A percentile compares a stretch with the other conserved stretches of the same genome.
Conservation (phyloP, 148 eudicot genomes). For the Nyssa sinensis region DNA sequence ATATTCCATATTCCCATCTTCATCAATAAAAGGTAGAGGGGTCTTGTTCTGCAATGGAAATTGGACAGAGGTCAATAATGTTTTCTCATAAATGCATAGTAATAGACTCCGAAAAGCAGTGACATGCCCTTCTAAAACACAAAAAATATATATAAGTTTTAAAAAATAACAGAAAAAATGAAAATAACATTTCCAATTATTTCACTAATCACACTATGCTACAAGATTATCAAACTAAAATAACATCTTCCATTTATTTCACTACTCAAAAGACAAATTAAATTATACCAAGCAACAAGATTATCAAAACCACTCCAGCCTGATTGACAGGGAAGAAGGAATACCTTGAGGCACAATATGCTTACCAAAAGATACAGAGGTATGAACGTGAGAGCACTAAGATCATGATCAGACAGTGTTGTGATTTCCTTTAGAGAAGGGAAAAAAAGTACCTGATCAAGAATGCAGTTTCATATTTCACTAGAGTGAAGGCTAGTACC, state of each 20-base stretch:
- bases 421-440: not conserved
- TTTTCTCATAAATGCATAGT: too few species aligned
- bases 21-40: not conserved
- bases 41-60: not conserved
- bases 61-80: not conserved
- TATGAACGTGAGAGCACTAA: not conserved
- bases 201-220: too few species aligned
- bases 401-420: not conserved
- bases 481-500: not conserved
- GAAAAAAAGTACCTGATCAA: constrained; percentile 17
- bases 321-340: not conserved
- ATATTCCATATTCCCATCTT: not conserved
- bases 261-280: too few species aligned
- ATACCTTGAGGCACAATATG: not conserved
- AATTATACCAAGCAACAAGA: too few species aligned
- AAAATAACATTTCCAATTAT: too few species aligned
- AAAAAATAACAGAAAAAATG: too few species aligned
- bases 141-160: not conserved
- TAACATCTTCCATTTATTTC: too few species aligned
- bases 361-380: not conserved
- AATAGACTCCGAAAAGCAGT: not conserved
- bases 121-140: not conserved
- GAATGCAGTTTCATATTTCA: constrained; percentile 29
- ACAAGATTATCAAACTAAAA: not conserved
- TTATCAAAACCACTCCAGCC: too few species aligned